Percentiles rank a stretch among this genome's conserved stretches.
phyloP scores from a whole-genome alignment of 2,329 filamentous ascomycete genomes.

The Hypoxylon sp. region DNA sequence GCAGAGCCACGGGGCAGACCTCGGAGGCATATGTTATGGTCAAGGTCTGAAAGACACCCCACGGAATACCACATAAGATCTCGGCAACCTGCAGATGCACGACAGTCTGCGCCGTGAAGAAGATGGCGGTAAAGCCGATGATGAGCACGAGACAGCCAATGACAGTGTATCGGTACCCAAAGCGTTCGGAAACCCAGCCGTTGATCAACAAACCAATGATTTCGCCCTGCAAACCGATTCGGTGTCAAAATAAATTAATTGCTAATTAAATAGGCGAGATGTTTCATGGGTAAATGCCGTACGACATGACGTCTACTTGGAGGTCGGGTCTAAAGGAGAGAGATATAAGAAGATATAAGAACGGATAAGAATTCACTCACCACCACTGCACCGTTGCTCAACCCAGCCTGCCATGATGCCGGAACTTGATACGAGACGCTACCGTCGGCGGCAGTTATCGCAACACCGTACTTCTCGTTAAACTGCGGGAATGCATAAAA shows the following conservation, averaged over 20 bases:
- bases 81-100: constrained; percentile 67
- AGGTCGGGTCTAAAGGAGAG: too few species aligned
- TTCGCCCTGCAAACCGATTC: constrained; percentile 56
- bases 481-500: constrained; percentile 72
- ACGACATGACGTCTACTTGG: too few species aligned
- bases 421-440: constrained; percentile 60
- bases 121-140: constrained; percentile 67
- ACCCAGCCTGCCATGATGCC: constrained; percentile 68
- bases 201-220: constrained; percentile 73
- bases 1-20: constrained; percentile 75
- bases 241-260: constrained; percentile 8
- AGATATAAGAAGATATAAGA: too few species aligned
- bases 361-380: too few species aligned
- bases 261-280: not conserved
- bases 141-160: constrained; percentile 64
- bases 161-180: constrained; percentile 72
- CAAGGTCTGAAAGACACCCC: constrained; percentile 67
- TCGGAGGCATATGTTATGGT: constrained; percentile 74
- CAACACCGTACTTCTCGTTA: constrained; percentile 64
- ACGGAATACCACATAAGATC: constrained; percentile 69
- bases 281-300: not conserved
- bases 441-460: constrained; percentile 50
- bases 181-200: constrained; percentile 71
- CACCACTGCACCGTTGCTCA: constrained; percentile 59
- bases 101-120: constrained; percentile 70